Conservation (phyloP, 352 stramenopile genomes). For the Globisporangium mamillatum region DNA sequence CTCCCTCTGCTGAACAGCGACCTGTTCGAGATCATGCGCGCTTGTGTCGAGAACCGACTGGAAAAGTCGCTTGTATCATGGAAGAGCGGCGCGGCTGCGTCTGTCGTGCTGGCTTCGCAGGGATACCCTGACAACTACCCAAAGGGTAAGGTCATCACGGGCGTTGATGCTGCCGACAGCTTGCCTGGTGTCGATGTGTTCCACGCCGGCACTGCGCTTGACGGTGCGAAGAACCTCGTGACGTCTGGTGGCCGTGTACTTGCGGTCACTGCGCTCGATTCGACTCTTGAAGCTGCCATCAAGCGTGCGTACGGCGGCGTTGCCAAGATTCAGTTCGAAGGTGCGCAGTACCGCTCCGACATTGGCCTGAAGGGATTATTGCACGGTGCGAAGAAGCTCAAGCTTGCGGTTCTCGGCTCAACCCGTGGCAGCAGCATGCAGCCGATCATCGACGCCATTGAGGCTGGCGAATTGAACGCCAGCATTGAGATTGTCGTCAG, state of each 20-base stretch:
- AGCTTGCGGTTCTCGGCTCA: conserved; percentile 94
- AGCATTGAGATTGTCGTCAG: conserved; percentile 96
- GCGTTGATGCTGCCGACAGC: conserved; percentile 84
- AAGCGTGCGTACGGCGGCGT: conserved; percentile 90
- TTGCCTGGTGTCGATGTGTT: conserved; percentile 95
- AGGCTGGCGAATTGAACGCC: conserved; percentile 84
- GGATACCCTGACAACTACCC: conserved; percentile 98
- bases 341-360: conserved; percentile 95
- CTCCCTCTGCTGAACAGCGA: conserved; percentile 97
- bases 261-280: conserved; percentile 92
- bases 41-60: conserved; percentile 94
- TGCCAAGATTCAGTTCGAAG: conserved; percentile 87
- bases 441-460: conserved; percentile 96
- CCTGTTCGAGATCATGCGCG: conserved; percentile 96
- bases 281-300: conserved; percentile 91
- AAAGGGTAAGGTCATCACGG: conserved; percentile 96
- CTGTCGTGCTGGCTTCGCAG: conserved; percentile 95
- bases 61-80: conserved; percentile 86
- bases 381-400: conserved; percentile 79
- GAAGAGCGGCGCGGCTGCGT: conserved; percentile 90
- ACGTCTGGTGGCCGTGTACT: conserved; percentile 97
- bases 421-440: conserved; percentile 95
- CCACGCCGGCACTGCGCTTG: conserved; percentile 95
- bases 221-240: conserved; percentile 58
- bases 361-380: conserved; percentile 95